Base-by-base conservation (phyloP, 148 eudicot genomes). In the Rhododendron mucronatum region DNA sequence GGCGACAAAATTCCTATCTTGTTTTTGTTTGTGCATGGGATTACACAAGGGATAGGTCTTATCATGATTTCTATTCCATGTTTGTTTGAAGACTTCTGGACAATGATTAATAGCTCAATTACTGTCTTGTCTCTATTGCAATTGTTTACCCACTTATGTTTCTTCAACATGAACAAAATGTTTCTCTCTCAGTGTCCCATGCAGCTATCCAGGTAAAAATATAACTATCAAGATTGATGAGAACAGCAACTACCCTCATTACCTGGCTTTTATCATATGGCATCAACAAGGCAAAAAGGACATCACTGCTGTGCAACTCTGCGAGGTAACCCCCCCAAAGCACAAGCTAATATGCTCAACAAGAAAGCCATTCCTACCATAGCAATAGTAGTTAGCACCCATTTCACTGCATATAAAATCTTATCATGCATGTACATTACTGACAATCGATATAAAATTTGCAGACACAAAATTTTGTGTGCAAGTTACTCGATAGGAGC, bases 231-330 rank as follows among this genome's bases (percentile, higher is more conserved):
- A 92, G 90, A 95, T 95, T 23, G 94, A 94, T 2, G 96, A 94
- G 87, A 92, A 88, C 86, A 95, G 95, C 92, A 87, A 87, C 86
- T 85, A 92, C 89, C 98, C 98, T 83, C 65, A 89, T 81, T 95
- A 95, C 86, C 88, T 93, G 86, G 96, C 94, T 83, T 95, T 95
- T 88, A 91, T 91, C 53, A 91, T 95, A 28, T 95, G 91, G 93
- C 87, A 93, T 84, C 96, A 95, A 65, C 96, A 94, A 90, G 96
- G 98, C 80, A 85, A 82, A 33, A 91, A 88, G 45, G 98, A 95
- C 75, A 92, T 95, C 59, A 95, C 94, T 18, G 95, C 94, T 0
- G 98, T 95, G 76, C 96, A 94, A 82, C 91, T 95, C 55, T 95
- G 98, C 80, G 95, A 95, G 98, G 96, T 94, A 83, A 67, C 37